A percentile compares a stretch with the other conserved stretches of the same genome.
phyloP scores from a whole-genome alignment of 2,329 filamentous ascomycete genomes.

The Pseudocercospora musae region DNA sequence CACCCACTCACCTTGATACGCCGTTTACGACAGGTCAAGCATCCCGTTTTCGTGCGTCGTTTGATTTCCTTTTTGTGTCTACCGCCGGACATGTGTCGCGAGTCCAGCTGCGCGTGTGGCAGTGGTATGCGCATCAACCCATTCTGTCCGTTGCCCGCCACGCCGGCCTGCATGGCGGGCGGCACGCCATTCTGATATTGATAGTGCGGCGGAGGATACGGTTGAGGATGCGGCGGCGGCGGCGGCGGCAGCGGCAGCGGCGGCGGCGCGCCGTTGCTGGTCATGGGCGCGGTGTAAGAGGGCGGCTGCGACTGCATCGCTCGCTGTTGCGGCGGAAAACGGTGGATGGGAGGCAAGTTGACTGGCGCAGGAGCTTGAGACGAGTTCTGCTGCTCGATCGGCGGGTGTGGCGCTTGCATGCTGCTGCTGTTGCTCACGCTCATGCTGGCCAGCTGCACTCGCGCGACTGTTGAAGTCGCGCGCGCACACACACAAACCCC shows the following conservation, averaged over 20 bases:
- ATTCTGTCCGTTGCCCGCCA: conserved; percentile 25
- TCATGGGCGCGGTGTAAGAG: conserved; percentile 21
- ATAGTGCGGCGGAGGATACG: conserved; percentile 25
- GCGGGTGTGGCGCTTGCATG: conserved; percentile 13
- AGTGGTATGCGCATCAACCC: conserved; percentile 54
- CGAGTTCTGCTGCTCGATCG: conserved; percentile 6
- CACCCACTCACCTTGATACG: conserved; percentile 65
- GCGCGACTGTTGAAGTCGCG: background rate
- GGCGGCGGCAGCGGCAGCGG: conserved; percentile 2
- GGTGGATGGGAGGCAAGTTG: conserved; percentile 28
- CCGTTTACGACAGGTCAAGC: conserved; percentile 56
- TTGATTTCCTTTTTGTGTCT: conserved; percentile 73
- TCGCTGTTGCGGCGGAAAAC: conserved; percentile 21
- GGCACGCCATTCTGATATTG: conserved; percentile 26
- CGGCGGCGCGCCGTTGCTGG: conserved; percentile 21
- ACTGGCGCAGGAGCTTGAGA: conserved; percentile 12
- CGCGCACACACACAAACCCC: background rate
- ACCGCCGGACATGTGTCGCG: conserved; percentile 55
- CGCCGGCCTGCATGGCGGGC: conserved; percentile 25
- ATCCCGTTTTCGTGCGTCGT: conserved; percentile 59
- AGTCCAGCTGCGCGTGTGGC: conserved; percentile 45
- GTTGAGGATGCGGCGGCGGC: conserved; percentile 20
- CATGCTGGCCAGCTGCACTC: background rate
- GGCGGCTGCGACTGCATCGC: conserved; percentile 26
- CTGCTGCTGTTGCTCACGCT: conserved; percentile 11